A percentile compares a stretch with the other conserved stretches of the same genome.
phyloP scores from a whole-genome alignment of 169 alveolate genomes.

The Babesia ovis region DNA sequence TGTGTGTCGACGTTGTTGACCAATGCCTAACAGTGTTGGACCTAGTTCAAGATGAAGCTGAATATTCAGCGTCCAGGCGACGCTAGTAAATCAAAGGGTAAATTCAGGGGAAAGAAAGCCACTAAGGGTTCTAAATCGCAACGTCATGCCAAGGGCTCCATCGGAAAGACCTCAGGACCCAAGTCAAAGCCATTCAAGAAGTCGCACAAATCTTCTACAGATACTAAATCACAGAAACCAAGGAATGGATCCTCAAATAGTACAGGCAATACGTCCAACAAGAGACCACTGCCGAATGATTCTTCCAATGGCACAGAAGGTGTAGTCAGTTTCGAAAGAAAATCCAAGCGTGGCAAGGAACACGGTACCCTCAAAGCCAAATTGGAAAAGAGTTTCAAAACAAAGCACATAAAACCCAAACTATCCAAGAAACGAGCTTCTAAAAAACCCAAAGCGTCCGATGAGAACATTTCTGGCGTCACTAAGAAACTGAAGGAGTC shows the following conservation, averaged over 20 bases:
- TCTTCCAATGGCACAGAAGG: background rate
- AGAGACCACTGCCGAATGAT: no score
- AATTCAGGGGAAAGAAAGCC: background rate
- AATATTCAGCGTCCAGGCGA: conserved; percentile 18
- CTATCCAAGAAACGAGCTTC: background rate
- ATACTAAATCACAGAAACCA: background rate
- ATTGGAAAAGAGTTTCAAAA: background rate
- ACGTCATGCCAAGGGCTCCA: conserved; percentile 3
- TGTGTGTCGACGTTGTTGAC: background rate
- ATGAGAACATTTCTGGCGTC: no score
- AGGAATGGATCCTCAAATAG: background rate
- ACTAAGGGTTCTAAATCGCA: background rate
- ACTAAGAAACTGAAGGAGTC: conserved; percentile 26
- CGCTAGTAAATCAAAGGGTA: background rate
- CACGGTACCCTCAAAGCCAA: background rate
- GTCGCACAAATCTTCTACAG: background rate
- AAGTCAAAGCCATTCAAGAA: background rate
- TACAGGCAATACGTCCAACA: no score
- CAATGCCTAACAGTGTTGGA: background rate
- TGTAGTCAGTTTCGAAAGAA: background rate
- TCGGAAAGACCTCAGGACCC: background rate
- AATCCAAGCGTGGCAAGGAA: background rate
- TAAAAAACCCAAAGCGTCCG: background rate
- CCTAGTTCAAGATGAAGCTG: conserved; percentile 15
- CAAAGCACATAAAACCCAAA: background rate